phyloP scores from a whole-genome alignment of 169 alveolate genomes.

The Blepharisma undulans region DNA sequence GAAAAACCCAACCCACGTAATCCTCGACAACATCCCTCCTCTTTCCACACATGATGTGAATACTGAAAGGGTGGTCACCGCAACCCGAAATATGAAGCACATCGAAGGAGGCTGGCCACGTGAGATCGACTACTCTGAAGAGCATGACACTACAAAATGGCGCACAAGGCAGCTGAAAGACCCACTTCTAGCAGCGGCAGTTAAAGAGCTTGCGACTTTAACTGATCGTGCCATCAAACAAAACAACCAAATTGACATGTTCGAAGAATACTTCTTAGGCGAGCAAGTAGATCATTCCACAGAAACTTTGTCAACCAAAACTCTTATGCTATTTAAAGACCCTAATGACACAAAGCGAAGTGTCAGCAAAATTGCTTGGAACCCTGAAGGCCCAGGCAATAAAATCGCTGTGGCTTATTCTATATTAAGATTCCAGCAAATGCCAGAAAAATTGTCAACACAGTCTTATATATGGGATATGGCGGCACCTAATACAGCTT shows the following conservation, averaged over 20 bases:
- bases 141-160: constrained; percentile 87
- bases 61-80: constrained; percentile 85
- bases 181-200: constrained; percentile 81
- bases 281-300: constrained; percentile 83
- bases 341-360: constrained; percentile 81
- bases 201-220: constrained; percentile 76
- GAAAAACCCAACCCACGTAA: constrained; percentile 78
- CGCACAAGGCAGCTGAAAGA: constrained; percentile 87
- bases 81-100: constrained; percentile 86
- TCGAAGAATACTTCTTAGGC: constrained; percentile 90
- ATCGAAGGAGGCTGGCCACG: constrained; percentile 94
- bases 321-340: constrained; percentile 84
- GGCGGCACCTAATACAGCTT: constrained; percentile 87
- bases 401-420: constrained; percentile 90
- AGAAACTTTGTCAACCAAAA: constrained; percentile 84
- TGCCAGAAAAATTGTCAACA: constrained; percentile 91
- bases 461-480: constrained; percentile 90
- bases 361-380: constrained; percentile 89
- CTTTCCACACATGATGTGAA: constrained; percentile 88
- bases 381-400: constrained; percentile 86
- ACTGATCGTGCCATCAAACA: constrained; percentile 83
- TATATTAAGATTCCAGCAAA: constrained; percentile 85
- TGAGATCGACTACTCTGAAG: constrained; percentile 89
- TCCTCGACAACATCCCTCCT: constrained; percentile 83
- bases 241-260: constrained; percentile 89